Evolutionary conservation across 2,329 filamentous ascomycete genomes (phyloP).

Genomic region (Stemphylium vesicarium): DNA sequence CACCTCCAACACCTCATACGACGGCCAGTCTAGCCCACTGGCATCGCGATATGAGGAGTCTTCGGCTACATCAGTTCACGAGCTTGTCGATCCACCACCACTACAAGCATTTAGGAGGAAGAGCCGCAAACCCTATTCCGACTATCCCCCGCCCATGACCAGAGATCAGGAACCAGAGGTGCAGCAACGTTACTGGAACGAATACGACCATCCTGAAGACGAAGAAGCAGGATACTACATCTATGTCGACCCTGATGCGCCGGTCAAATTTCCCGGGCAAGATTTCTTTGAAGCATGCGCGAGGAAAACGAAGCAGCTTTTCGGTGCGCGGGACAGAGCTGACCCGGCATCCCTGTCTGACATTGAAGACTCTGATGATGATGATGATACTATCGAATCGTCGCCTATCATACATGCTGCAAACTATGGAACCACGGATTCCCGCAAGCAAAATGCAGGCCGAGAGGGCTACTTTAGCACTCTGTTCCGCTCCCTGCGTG

Average conservation of each 20-base stretch:
- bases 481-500: conserved; percentile 35
- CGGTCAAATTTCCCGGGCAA: conserved; percentile 67
- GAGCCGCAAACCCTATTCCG: conserved; percentile 41
- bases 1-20: conserved; percentile 48
- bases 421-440: conserved; percentile 57
- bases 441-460: conserved; percentile 6
- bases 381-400: conserved; percentile 55
- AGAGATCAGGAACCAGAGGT: conserved; percentile 26
- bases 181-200: conserved; percentile 73
- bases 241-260: conserved; percentile 73
- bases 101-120: conserved; percentile 55
- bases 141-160: conserved; percentile 28
- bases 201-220: conserved; percentile 79
- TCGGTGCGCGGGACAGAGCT: conserved; percentile 28
- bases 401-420: conserved; percentile 28
- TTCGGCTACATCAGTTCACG: conserved; percentile 43
- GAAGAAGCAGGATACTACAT: conserved; percentile 71
- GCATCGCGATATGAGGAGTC: conserved; percentile 40
- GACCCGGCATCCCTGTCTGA: conserved; percentile 35
- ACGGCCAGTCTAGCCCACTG: conserved; percentile 42
- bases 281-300: conserved; percentile 59
- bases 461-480: conserved; percentile 40
- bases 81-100: conserved; percentile 48
- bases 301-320: conserved; percentile 31
- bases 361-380: conserved; percentile 57